A percentile compares a stretch with the other conserved stretches of the same genome.
phyloP scores from a whole-genome alignment of 2,329 filamentous ascomycete species.

The Lomentospora prolificans region DNA sequence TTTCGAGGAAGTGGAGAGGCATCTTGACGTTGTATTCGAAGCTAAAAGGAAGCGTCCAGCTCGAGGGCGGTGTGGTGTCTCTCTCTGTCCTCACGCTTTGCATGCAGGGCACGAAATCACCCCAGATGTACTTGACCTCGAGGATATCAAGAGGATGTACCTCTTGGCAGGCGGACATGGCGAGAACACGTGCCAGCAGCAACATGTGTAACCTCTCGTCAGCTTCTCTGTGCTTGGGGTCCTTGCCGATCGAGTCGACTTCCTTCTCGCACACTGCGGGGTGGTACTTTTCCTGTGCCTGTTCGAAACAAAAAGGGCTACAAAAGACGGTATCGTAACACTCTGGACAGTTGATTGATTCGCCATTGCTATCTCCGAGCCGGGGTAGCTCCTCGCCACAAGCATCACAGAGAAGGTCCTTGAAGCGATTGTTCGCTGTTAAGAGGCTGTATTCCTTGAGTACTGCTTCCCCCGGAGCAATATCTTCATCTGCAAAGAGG shows the following conservation, averaged over 20 bases:
- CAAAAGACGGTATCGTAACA: conserved; percentile 61
- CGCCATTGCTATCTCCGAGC: conserved; percentile 32
- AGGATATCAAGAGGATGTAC: conserved; percentile 53
- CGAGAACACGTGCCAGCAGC: conserved; percentile 50
- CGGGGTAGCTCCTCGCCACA: conserved; percentile 67
- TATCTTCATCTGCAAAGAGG: conserved; percentile 77
- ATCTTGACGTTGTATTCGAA: conserved; percentile 67
- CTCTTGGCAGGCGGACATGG: conserved; percentile 52
- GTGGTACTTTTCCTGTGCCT: conserved; percentile 51
- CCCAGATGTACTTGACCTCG: conserved; percentile 60
- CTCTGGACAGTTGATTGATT: conserved; percentile 46
- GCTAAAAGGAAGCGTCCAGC: conserved; percentile 66
- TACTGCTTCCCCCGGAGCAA: conserved; percentile 65
- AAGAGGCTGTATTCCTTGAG: conserved; percentile 77
- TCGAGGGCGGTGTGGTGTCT: conserved; percentile 34
- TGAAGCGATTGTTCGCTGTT: conserved; percentile 79
- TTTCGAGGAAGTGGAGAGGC: conserved; percentile 69
- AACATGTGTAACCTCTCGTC: conserved; percentile 54
- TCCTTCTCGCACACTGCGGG: conserved; percentile 58
- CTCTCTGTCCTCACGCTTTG: background rate
- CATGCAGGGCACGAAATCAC: conserved; percentile 47
- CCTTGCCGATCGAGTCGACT: conserved; percentile 55
- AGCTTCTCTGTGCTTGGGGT: conserved; percentile 48
- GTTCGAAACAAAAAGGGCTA: conserved; percentile 45
- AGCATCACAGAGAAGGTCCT: conserved; percentile 81